phyloP scores from a whole-genome alignment of 257 asterid species.

The Solanum chmielewskii region DNA sequence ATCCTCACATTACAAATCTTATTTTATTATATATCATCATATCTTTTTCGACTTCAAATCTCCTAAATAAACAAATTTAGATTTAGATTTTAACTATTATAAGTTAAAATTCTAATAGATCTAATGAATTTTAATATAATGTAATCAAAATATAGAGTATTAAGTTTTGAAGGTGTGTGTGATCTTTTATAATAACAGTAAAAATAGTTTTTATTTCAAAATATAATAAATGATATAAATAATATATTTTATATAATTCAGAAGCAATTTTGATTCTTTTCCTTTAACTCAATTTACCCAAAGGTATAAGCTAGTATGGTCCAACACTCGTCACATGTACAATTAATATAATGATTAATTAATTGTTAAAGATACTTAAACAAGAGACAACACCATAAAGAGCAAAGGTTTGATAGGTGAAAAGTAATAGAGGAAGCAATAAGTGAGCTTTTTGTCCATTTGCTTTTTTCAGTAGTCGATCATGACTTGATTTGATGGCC shows the following conservation, averaged over 20 bases:
- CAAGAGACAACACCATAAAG: background rate
- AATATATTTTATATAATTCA: too few relatives aligned
- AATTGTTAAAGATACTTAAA: background rate
- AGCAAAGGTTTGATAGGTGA: background rate
- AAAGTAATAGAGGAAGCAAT: background rate
- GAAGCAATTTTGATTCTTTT: rapidly evolving
- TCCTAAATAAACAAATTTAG: background rate
- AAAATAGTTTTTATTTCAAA: too few relatives aligned
- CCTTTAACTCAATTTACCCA: background rate
- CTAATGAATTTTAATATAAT: background rate
- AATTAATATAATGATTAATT: background rate
- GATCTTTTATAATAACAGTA: rapidly evolving
- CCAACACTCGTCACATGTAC: background rate
- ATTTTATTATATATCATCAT: background rate
- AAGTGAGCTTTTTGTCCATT: background rate
- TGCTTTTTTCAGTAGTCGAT: background rate
- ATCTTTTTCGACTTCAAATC: background rate
- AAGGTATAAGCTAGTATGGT: background rate
- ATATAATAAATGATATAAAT: too few relatives aligned
- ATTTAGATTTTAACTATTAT: background rate
- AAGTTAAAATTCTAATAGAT: background rate
- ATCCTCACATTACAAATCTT: background rate
- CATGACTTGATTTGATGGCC: background rate
- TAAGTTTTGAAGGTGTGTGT: too few relatives aligned
- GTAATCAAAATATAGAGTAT: too few relatives aligned